Evolutionary conservation across 192 early-diverging fungal species (phyloP), one percentile per base, ranked within the genome.

Genomic region (Blastocladiella britannica): DNA sequence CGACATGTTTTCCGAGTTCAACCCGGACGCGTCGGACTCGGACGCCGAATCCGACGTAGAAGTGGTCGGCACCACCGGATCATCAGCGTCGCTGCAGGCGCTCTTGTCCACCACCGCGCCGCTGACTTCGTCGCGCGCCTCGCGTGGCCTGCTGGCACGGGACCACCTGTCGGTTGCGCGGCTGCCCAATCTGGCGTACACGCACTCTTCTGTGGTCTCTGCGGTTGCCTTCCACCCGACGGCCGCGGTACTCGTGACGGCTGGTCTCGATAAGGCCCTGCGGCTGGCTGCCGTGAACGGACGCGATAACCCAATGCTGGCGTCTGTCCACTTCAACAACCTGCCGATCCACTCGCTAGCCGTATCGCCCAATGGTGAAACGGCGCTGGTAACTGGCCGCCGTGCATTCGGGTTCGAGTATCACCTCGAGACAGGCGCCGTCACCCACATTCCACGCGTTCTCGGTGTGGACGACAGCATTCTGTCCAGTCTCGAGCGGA

Each of bases 251-350:
- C 56, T 95, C 52, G 60, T 97, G 62, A 94, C 92, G 0, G 84
- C 82, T 4, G 89, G 92, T 5, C 72, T 85, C 25, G 93, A 97
- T 66, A 81, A 79, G 60, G 92, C 91, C 18, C 59, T 97, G 59
- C 73, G 86, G 7, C 62, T 97, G 43, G 94, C 94, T 52, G 68
- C 88, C 53, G 76, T 93, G 5, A 92, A 97, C 55, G 92, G 92
- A 23, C 90, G 88, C 66, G 63, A 84, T 29, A 97, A 97, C 67
- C 86, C 82, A 51, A 85, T 91, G 68, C 78, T 97, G 55, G 88
- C 92, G 70, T 84, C 81, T 8, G 67, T 95, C n/a, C 75, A 75
- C 58, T 78, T 93, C 62, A 83, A 88, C 61, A 92, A 95, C 67
- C 62, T 94, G 62, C 87, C 89, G 4, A 86, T 95, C 37, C 70